A percentile compares a stretch with the other conserved stretches of the same genome.
Evolutionary conservation across 306 rosid species (phyloP).

Genomic region (Quercus parvula): DNA sequence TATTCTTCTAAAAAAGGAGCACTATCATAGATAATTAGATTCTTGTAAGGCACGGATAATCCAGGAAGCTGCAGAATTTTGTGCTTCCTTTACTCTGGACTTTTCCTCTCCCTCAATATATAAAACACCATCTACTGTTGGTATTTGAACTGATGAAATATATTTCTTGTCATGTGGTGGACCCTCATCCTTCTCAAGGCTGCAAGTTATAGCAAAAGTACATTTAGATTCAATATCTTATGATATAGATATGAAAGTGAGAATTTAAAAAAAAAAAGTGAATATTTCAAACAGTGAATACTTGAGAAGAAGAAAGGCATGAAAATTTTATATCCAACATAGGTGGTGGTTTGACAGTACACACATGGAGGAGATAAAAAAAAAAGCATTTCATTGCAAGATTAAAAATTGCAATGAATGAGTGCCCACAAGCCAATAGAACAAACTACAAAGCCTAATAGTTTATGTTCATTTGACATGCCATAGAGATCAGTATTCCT

Average conservation of each 20-base stretch:
- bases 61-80: constrained; percentile 70
- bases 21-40: constrained; percentile 23
- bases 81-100: constrained; percentile 45
- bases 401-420: neutral
- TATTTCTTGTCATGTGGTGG: constrained; percentile 52
- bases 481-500: neutral
- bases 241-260: neutral
- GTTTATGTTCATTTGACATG: neutral
- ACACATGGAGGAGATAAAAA: neutral
- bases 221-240: neutral
- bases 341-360: neutral
- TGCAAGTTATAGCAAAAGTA: constrained; percentile 28
- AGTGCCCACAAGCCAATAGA: neutral
- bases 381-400: neutral
- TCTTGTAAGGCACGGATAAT: constrained; percentile 52
- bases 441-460: neutral
- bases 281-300: neutral
- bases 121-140: constrained; percentile 20
- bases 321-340: neutral
- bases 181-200: constrained; percentile 53
- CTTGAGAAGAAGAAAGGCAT: neutral
- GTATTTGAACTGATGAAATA: constrained; percentile 41
- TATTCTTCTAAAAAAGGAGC: neutral
- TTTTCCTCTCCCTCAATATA: constrained; percentile 36
- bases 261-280: neutral